Conservation (phyloP, 2,329 filamentous ascomycete species). For the Phialemonium atrogriseum region DNA sequence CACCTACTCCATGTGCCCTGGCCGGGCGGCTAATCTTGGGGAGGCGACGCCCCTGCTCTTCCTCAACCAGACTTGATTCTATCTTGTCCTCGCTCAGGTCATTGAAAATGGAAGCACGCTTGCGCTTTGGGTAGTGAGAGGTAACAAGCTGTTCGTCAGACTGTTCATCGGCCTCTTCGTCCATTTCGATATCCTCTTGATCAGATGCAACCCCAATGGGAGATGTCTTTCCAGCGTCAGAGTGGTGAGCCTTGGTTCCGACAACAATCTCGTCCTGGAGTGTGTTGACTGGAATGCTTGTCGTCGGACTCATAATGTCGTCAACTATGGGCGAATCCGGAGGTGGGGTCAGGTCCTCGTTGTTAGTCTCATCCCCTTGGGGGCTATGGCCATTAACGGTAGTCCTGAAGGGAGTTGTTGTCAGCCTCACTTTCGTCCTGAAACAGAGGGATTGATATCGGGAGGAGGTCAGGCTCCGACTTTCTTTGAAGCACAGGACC, state of each 20-base stretch:
- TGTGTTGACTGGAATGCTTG: slow-evolving; percentile 27
- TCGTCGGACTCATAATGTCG: slow-evolving; percentile 27
- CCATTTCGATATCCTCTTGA: slow-evolving; percentile 35
- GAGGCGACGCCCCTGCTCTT: slow-evolving; percentile 19
- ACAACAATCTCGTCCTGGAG: slow-evolving; percentile 47
- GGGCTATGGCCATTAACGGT: too few species aligned
- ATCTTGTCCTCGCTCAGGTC: slow-evolving; percentile 41
- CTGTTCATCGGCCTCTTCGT: slow-evolving; percentile 28
- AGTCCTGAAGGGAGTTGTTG: too few species aligned
- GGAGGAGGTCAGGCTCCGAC: too few species aligned
- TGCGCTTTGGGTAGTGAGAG: slow-evolving; percentile 47
- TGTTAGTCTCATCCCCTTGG: too few species aligned
- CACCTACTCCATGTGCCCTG: slow-evolving; percentile 19
- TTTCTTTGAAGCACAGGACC: too few species aligned
- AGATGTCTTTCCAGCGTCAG: slow-evolving; percentile 28
- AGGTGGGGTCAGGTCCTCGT: slow-evolving; percentile 37
- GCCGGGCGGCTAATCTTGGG: slow-evolving; percentile 13
- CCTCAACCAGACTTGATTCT: slow-evolving; percentile 24
- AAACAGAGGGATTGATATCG: slow-evolving; percentile 1
- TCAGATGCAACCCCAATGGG: slow-evolving; percentile 24
- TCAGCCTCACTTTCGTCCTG: slow-evolving; percentile 15
- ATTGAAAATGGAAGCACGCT: slow-evolving; percentile 41
- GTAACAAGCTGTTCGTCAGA: slow-evolving; percentile 21
- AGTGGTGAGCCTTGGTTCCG: slow-evolving; percentile 32
- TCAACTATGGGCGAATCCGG: slow-evolving; percentile 20